Percentiles rank a stretch among this genome's conserved stretches.
These are phyloP conservation scores for Penicillium olsonii DNA, from an alignment of 2,329 filamentous ascomycete genomes.

Conservation along the genomic window DNA sequence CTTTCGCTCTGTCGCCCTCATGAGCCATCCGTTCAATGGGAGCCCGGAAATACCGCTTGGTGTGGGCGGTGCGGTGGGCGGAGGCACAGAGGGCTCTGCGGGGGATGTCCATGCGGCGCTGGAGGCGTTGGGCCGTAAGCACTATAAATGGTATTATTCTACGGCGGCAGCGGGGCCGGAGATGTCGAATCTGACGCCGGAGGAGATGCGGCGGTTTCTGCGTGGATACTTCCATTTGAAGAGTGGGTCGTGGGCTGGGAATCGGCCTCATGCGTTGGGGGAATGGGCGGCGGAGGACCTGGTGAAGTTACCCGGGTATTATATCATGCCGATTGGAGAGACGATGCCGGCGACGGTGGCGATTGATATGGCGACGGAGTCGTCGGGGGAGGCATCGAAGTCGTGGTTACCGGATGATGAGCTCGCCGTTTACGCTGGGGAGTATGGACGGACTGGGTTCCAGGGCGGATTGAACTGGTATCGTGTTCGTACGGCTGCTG, in stretches of 20 bases:
- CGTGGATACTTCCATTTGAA: constrained; percentile 71
- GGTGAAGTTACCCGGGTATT: constrained; percentile 65
- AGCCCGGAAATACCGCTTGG: constrained; percentile 53
- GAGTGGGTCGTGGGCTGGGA: constrained; percentile 60
- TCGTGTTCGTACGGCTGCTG: constrained; percentile 57
- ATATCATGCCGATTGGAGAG: constrained; percentile 62
- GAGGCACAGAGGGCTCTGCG: constrained; percentile 15
- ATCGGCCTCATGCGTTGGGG: constrained; percentile 55
- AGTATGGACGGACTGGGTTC: constrained; percentile 65
- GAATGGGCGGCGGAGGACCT: constrained; percentile 61
- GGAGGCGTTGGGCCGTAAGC: constrained; percentile 59
- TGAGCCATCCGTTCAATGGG: constrained; percentile 66
- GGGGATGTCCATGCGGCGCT: constrained; percentile 59
- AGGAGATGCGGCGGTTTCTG: constrained; percentile 61
- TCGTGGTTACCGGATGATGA: constrained; percentile 62
- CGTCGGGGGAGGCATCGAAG: constrained; percentile 36
- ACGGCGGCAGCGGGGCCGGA: constrained; percentile 38
- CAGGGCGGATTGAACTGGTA: constrained; percentile 70
- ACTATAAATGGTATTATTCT: constrained; percentile 66
- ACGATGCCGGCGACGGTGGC: constrained; percentile 63
- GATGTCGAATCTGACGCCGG: constrained; percentile 37
- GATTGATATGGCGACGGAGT: constrained; percentile 55
- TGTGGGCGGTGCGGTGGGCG: constrained; percentile 28
- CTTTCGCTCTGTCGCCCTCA: constrained; percentile 62
- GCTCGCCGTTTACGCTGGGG: constrained; percentile 60